Evolutionary conservation across 495 filamentous ascomycete genomes (phyloP), one percentile per base, ranked within the genome.

Genomic region (Penicillium chermesinum): DNA sequence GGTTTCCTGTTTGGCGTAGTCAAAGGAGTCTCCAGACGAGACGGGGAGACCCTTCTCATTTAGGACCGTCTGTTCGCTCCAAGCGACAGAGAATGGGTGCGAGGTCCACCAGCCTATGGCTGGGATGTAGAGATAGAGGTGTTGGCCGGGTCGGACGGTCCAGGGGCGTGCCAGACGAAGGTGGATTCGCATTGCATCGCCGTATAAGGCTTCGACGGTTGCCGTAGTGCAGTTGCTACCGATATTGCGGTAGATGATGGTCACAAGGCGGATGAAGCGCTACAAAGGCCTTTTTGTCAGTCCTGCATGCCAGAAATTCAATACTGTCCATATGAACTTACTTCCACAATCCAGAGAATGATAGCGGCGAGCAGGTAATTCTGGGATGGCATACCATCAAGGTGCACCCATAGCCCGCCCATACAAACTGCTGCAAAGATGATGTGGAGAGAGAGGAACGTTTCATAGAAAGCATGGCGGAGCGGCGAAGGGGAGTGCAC

Each of bases 401-500:
- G 77, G 69, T 97, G 91, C 32, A 89, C 68, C 77, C 82, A 95
- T 1, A 86, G 69, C 54, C 75, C 76, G 44, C 72, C 77, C 22
- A 90, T 77, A 16, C 75, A 65, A 35, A 85, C 55, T 14, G 80
- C 64, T n/a, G 81, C 87, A 10, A 90, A 62, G 20, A 80, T 69
- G 52, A 94, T 87, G 65, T 98, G 93, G 17, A 85, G 57, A 53
- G 86, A 82, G 46, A 97, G 73, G 70, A 97, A 98, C 0, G 85
- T 88, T 67, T 97, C 94, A 66, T 98, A 97, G 67, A 95, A 96
- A 15, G 91, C 91, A 65, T 96, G 91, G 32, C 93, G 82, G 34
- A 98, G 55, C 2, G 87, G 79, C 1, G 88, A 88, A 10, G 84
- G 71, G 18, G 90, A 85, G 40, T 79, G 76, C 19, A 85, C 49